phyloP scores from a whole-genome alignment of 73 alveolate genomes.

The Paramecium pentaurelia region DNA sequence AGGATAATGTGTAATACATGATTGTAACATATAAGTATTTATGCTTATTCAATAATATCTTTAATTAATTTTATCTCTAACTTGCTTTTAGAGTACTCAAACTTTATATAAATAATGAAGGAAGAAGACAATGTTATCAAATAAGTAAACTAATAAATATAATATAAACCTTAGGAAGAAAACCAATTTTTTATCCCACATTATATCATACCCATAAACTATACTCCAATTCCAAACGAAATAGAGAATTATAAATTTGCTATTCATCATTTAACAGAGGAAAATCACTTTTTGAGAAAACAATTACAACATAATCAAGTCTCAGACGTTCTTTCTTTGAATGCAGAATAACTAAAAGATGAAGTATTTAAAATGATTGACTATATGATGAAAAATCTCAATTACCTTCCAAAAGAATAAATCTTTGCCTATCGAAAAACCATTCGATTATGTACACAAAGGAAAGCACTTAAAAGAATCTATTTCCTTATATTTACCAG shows the following conservation, averaged over 20 bases:
- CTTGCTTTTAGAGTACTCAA: not conserved
- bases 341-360: not conserved
- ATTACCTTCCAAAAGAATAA: not conserved
- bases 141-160: not conserved
- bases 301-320: not conserved
- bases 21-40: not conserved
- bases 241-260: not conserved
- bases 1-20: not conserved
- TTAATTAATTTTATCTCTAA: conserved; percentile 7
- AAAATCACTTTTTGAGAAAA: not conserved
- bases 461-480: not conserved
- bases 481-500: not conserved
- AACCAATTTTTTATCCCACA: not conserved
- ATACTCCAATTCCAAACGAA: not conserved
- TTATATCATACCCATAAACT: not conserved
- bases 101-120: not conserved
- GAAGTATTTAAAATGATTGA: not conserved
- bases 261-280: not conserved
- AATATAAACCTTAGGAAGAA: not conserved
- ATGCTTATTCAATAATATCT: not conserved
- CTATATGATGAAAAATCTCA: not conserved
- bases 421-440: not conserved
- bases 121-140: not conserved
- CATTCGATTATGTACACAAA: not conserved
- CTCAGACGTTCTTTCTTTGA: not conserved